Conservation (phyloP, 2,329 filamentous ascomycete genomes). For the Ophiostoma ips region DNA sequence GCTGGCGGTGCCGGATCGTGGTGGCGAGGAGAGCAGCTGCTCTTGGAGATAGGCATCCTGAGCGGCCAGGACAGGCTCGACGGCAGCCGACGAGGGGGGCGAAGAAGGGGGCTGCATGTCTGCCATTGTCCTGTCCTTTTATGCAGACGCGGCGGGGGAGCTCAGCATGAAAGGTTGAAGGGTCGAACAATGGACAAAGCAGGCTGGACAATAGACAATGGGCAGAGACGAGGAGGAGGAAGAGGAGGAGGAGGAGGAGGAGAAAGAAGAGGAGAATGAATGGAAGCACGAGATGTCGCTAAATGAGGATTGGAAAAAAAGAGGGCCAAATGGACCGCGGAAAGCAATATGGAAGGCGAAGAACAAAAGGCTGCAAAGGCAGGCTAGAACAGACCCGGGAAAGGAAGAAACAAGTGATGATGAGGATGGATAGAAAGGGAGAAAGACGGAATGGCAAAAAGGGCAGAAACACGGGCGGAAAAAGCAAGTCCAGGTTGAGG, state of each 20-base stretch:
- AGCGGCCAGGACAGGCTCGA: background rate
- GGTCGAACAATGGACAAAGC: background rate
- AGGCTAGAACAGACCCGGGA: background rate
- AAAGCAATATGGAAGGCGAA: background rate
- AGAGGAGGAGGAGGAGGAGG: background rate
- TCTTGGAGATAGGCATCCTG: background rate
- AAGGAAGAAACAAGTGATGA: background rate
- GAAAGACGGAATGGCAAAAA: background rate
- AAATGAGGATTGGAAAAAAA: background rate
- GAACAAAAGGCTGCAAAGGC: background rate
- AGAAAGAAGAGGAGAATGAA: too few species aligned
- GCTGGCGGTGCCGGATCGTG: constrained; percentile 1
- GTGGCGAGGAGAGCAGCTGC: constrained; percentile 16
- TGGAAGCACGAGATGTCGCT: background rate
- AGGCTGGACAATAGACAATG: background rate
- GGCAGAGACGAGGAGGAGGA: background rate
- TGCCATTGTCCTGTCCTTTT: constrained; percentile 13
- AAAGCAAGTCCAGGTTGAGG: background rate
- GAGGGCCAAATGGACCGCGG: background rate
- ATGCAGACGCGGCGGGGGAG: background rate
- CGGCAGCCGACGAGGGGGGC: constrained; percentile 3
- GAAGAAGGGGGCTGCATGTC: constrained; percentile 2
- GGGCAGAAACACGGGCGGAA: background rate
- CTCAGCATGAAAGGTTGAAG: background rate
- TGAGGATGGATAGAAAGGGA: background rate